Evolutionary conservation across 768 basidiomycete species (phyloP).

Genomic region (Russula ochroleuca): DNA sequence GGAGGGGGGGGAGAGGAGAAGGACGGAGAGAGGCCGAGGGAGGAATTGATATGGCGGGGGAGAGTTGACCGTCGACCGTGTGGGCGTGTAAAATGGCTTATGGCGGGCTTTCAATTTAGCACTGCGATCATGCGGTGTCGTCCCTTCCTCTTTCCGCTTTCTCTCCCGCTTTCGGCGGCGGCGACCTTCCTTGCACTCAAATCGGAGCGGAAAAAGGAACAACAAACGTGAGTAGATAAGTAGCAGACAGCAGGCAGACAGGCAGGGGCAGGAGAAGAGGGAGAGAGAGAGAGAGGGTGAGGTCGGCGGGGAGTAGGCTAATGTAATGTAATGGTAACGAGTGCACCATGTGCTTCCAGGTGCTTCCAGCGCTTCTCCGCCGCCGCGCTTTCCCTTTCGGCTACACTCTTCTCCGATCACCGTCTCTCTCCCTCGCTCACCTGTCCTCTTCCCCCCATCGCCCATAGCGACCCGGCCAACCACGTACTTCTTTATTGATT

Average conservation of each 20-base stretch:
- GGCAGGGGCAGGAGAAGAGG: slow-evolving; percentile 16
- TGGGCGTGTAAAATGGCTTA: slow-evolving; percentile 34
- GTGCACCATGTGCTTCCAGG: slow-evolving; percentile 25
- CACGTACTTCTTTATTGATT: background rate
- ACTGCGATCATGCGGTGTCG: slow-evolving; percentile 24
- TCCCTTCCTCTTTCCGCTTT: background rate
- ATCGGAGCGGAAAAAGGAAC: background rate
- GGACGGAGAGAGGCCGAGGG: slow-evolving; percentile 2
- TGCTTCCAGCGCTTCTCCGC: slow-evolving; percentile 25
- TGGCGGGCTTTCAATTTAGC: slow-evolving; percentile 23
- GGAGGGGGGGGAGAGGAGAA: background rate
- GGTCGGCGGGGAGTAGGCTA: slow-evolving; percentile 30
- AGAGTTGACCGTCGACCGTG: slow-evolving; percentile 22
- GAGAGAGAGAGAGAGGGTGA: background rate
- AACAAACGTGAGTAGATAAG: background rate
- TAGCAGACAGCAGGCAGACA: slow-evolving; percentile 3
- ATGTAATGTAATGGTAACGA: background rate
- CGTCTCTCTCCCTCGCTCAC: background rate
- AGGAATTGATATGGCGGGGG: slow-evolving; percentile 18
- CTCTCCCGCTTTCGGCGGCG: too few species aligned
- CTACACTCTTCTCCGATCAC: background rate
- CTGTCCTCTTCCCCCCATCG: background rate
- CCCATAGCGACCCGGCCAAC: background rate
- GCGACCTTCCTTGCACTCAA: background rate
- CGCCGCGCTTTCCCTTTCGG: background rate